Percentiles rank a stretch among this genome's conserved stretches.
phyloP scores from a whole-genome alignment of 306 rosid genomes.

The Sesbania bispinosa region DNA sequence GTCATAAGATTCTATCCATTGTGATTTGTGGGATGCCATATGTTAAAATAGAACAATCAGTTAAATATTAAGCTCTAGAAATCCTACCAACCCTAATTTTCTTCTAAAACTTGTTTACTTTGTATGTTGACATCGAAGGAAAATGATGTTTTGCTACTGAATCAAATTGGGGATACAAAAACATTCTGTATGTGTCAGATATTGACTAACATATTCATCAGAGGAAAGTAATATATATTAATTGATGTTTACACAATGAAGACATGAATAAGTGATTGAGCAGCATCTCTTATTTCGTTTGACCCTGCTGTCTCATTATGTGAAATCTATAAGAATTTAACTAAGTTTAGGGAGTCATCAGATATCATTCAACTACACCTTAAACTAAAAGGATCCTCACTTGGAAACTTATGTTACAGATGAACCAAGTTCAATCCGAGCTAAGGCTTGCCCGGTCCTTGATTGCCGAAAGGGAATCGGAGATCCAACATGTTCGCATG shows the following conservation, averaged over 20 bases:
- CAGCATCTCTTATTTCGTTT: not conserved
- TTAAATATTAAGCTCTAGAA: too few relatives aligned
- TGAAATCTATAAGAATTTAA: not conserved
- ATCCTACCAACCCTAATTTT: not conserved
- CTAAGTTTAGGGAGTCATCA: not conserved
- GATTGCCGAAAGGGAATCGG: constrained; percentile 89
- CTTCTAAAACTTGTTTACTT: not conserved
- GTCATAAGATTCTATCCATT: not conserved
- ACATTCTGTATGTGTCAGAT: not conserved
- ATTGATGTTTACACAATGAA: not conserved
- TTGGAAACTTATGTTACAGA: constrained; percentile 43
- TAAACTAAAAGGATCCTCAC: not conserved
- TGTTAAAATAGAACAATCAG: too few relatives aligned
- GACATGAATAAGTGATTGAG: not conserved
- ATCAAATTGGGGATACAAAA: not conserved
- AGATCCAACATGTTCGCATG: constrained; percentile 70
- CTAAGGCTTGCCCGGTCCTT: constrained; percentile 92
- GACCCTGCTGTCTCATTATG: not conserved
- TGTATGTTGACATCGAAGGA: not conserved
- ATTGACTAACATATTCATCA: not conserved
- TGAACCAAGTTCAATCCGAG: constrained; percentile 90
- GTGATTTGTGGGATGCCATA: not conserved
- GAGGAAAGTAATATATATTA: not conserved
- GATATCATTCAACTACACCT: not conserved
- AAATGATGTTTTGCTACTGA: not conserved